These are phyloP conservation scores for Collybia sp. DNA, from an alignment of 768 basidiomycete species.

Conservation along the genomic window DNA sequence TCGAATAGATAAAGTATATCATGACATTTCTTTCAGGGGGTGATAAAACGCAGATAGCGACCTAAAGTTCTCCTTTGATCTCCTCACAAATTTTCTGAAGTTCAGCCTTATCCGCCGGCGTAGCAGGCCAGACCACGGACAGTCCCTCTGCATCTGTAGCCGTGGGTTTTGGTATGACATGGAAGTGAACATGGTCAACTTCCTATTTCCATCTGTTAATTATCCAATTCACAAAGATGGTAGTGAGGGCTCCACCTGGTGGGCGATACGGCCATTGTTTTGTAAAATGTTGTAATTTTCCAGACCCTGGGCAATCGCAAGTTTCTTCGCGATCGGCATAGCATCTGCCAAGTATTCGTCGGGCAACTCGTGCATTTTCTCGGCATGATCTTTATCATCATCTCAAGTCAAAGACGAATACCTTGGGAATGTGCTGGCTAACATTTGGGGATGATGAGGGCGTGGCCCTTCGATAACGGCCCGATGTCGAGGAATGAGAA, in stretches of 20 bases:
- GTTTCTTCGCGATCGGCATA: slow-evolving; percentile 83
- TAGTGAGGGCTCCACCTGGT: slow-evolving; percentile 35
- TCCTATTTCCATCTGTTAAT: slow-evolving; percentile 28
- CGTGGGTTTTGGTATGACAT: slow-evolving; percentile 89
- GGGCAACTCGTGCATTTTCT: slow-evolving; percentile 82
- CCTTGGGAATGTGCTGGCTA: slow-evolving; percentile 7
- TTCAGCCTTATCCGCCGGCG: slow-evolving; percentile 57
- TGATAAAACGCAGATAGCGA: not conserved
- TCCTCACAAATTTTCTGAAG: slow-evolving; percentile 55
- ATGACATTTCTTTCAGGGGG: not conserved
- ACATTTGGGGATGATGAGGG: slow-evolving; percentile 94
- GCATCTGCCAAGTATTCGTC: slow-evolving; percentile 79
- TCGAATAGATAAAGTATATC: too few relatives aligned
- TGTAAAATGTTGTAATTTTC: slow-evolving; percentile 87
- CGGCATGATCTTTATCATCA: slow-evolving; percentile 63
- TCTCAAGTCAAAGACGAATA: not conserved
- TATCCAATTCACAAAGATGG: not conserved
- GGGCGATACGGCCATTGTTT: slow-evolving; percentile 53
- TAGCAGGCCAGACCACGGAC: slow-evolving; percentile 74
- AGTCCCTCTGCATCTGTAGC: slow-evolving; percentile 65
- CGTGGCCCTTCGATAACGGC: slow-evolving; percentile 86
- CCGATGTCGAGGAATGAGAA: slow-evolving; percentile 92
- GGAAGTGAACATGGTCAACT: slow-evolving; percentile 90
- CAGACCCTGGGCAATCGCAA: slow-evolving; percentile 68
- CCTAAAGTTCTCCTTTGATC: slow-evolving; percentile 48